Conservation (phyloP, 2,329 filamentous ascomycete species). For the Pyrenochaeta sp. region DNA sequence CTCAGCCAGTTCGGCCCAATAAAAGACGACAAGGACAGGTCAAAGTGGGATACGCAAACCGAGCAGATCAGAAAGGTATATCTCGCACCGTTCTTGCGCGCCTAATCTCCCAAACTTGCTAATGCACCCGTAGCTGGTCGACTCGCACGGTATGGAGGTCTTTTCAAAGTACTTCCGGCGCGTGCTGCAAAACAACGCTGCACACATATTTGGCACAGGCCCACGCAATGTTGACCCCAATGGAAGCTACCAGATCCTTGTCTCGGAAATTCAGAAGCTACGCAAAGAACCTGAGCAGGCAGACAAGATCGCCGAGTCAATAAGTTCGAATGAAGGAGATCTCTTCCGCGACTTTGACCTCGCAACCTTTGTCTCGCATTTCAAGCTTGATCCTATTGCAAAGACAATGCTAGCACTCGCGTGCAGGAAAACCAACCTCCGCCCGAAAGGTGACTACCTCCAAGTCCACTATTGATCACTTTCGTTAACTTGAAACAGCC, state of each 20-base stretch:
- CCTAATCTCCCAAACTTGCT: conserved; percentile 18
- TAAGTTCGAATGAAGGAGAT: conserved; percentile 89
- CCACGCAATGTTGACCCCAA: conserved; percentile 76
- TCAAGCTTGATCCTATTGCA: conserved; percentile 86
- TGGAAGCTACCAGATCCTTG: conserved; percentile 83
- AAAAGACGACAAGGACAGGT: conserved; percentile 89
- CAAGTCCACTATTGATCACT: conserved; percentile 6
- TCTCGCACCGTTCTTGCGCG: conserved; percentile 15
- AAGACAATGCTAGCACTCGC: conserved; percentile 88
- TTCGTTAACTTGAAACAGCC: conserved; percentile 61
- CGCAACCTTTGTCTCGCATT: conserved; percentile 94
- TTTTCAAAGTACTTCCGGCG: conserved; percentile 95
- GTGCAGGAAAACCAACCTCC: conserved; percentile 84
- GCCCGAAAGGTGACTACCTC: conserved; percentile 77
- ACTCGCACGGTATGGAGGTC: conserved; percentile 99
- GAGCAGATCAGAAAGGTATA: conserved; percentile 91
- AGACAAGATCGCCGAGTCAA: conserved; percentile 88
- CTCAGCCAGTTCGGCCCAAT: conserved; percentile 75
- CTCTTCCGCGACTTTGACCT: conserved; percentile 96
- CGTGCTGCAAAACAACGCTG: conserved; percentile 87
- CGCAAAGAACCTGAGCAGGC: conserved; percentile 81
- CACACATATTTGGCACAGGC: conserved; percentile 85
- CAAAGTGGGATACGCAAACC: conserved; percentile 90
- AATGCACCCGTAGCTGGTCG: conserved; percentile 72
- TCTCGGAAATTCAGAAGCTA: conserved; percentile 86